Conservation (phyloP, 768 basidiomycete species). For the Tylopilus rubrobrunneus region DNA sequence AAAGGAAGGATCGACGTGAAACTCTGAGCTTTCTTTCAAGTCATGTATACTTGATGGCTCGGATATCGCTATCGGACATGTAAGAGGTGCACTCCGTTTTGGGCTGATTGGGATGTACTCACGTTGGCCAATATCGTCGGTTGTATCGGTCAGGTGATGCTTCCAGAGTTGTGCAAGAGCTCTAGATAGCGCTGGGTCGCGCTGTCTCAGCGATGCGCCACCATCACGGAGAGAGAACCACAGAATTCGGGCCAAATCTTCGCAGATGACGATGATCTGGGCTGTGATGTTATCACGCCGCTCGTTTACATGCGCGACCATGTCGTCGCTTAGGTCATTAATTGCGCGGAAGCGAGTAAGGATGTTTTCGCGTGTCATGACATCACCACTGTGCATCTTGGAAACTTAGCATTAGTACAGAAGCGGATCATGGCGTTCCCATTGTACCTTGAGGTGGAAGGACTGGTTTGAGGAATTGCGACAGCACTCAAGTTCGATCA, state of each 20-base stretch:
- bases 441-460: slow-evolving; percentile 18
- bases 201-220: slow-evolving; percentile 17
- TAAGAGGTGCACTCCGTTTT: not conserved
- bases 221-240: slow-evolving; percentile 31
- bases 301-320: slow-evolving; percentile 18
- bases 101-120: slow-evolving; percentile 4
- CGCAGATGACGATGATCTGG: slow-evolving; percentile 24
- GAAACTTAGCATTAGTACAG: not conserved
- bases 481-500: slow-evolving; percentile 21
- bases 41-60: not conserved
- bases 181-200: slow-evolving; percentile 15
- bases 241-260: slow-evolving; percentile 22
- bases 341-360: slow-evolving; percentile 13
- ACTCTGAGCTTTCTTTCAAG: not conserved
- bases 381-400: slow-evolving; percentile 24
- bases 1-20: not conserved
- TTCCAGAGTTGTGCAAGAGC: slow-evolving; percentile 17
- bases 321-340: slow-evolving; percentile 14
- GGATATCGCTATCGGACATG: not conserved
- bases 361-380: slow-evolving; percentile 20
- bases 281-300: slow-evolving; percentile 23
- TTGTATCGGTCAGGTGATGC: slow-evolving; percentile 7
- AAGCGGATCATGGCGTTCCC: not conserved
- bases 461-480: slow-evolving; percentile 7
- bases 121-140: slow-evolving; percentile 19